Base-by-base conservation (phyloP, 352 stramenopile genomes). In the Globisporangium emineosum region DNA sequence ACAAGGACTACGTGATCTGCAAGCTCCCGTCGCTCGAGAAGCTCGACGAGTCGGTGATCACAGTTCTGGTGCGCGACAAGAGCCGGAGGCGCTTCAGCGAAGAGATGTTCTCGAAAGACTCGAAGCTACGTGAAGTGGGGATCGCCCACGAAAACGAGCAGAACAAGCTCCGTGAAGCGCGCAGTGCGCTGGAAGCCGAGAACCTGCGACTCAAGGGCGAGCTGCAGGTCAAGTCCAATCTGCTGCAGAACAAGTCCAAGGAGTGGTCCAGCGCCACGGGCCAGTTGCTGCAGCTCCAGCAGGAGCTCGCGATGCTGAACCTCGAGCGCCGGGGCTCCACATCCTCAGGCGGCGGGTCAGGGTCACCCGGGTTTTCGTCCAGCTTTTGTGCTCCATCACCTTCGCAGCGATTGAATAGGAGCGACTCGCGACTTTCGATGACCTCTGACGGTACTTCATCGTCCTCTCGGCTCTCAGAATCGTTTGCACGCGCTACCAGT, bases 231-330 rank as follows among this genome's bases (percentile, higher is more conserved):
- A 94, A 94, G 66, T 90, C 82, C 9, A 89, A 91, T 64, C 65
- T 94, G 21, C 58, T 94, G 19, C 79, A 87, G 35, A 94, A 94
- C 58, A 94, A 94, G 56, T 92, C 84, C 2, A 83, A 81, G 45
- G 86, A 84, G 10, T 94, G 84, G 86, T 93, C 86, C 0, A 88
- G 66, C 35, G 86, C 86, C 7, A 94, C 83, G 0, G 78, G 90
- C 29, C 81, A 91, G 53, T 70, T 94, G 19, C 62, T 93, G 4
- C 79, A 92, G 63, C 64, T 93, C 30, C 83, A 94, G 52, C 82
- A 94, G 65, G 86, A 93, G 60, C 65, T 94, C 23, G 84, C 84
- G 10, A 91, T 94, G 84, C 71, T 93, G 33, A 89, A 90, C 66
- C 64, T 92, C 0, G 79, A 91, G 40, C 70, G 74, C 21, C 69